A percentile compares a stretch with the other conserved stretches of the same genome.
These are phyloP conservation scores for Skeletonema menzelii DNA, from an alignment of 108 stramenopile genomes.

Conservation along the genomic window DNA sequence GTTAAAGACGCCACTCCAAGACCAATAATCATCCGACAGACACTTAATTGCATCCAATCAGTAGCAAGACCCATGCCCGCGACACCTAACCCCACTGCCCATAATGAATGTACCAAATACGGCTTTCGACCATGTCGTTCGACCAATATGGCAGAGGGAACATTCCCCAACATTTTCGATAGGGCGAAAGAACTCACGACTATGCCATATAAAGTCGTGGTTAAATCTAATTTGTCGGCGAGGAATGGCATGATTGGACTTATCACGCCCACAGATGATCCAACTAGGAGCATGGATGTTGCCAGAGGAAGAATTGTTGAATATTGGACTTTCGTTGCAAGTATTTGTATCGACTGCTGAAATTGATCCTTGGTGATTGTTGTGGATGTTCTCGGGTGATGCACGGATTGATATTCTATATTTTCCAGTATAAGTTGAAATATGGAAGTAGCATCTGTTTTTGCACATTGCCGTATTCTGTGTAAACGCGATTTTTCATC, in stretches of 20 bases:
- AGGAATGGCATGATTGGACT: constrained; percentile 86
- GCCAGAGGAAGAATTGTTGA: constrained; percentile 70
- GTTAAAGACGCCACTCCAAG: constrained; percentile 76
- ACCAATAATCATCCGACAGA: constrained; percentile 77
- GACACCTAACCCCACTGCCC: constrained; percentile 76
- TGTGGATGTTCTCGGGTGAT: neutral
- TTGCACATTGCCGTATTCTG: constrained; percentile 14
- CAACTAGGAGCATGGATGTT: constrained; percentile 82
- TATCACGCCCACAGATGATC: constrained; percentile 75
- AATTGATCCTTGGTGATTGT: constrained; percentile 47
- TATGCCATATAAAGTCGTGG: constrained; percentile 73
- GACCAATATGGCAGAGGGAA: constrained; percentile 83
- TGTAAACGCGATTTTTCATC: constrained; percentile 4
- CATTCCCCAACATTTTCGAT: constrained; percentile 86
- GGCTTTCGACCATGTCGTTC: constrained; percentile 89
- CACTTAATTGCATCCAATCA: constrained; percentile 65
- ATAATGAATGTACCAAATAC: constrained; percentile 74
- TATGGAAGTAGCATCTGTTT: constrained; percentile 18
- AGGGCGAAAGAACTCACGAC: constrained; percentile 85
- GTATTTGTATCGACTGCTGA: constrained; percentile 10
- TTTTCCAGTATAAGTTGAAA: constrained; percentile 16
- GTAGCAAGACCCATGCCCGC: constrained; percentile 78
- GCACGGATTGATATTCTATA: neutral
- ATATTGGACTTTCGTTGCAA: constrained; percentile 55
- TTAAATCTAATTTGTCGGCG: constrained; percentile 68